Evolutionary conservation across 2,329 filamentous ascomycete genomes (phyloP).

Genomic region (Pyricularia sp.): DNA sequence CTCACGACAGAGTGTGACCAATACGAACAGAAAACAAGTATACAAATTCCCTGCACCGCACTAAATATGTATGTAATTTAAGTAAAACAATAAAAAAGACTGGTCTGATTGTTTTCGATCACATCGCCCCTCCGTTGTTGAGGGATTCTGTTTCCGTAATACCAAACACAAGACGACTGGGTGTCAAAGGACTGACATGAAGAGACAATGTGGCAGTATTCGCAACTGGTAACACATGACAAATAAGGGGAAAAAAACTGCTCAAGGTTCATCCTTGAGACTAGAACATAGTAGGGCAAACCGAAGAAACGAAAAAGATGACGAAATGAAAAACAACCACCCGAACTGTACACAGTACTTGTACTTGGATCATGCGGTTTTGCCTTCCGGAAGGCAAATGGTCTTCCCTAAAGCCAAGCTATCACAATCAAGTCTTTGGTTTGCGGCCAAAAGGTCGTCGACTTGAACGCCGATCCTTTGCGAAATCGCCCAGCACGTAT

Average conservation of each 20-base stretch:
- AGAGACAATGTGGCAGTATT: background rate
- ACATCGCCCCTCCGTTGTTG: background rate
- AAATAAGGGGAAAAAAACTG: too few relatives aligned
- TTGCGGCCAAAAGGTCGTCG: constrained; percentile 30
- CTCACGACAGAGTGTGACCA: background rate
- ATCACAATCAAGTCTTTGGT: constrained; percentile 34
- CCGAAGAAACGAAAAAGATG: background rate
- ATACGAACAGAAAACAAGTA: background rate
- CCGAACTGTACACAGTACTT: background rate
- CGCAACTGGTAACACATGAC: too few relatives aligned
- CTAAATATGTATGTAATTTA: background rate
- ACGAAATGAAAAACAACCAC: background rate
- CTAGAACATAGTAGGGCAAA: too few relatives aligned
- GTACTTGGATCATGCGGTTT: background rate
- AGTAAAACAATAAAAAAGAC: background rate
- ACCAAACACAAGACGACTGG: background rate
- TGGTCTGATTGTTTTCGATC: background rate
- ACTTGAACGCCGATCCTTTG: constrained; percentile 27
- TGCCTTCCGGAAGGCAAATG: constrained; percentile 2
- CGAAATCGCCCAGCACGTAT: constrained; percentile 42
- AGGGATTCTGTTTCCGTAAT: background rate
- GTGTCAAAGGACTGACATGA: background rate
- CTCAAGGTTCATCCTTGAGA: too few relatives aligned
- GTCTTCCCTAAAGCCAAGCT: constrained; percentile 23
- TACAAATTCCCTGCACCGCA: background rate